Evolutionary conservation across 139 green algal genomes (phyloP).

Genomic region (Choricystis sp.): DNA sequence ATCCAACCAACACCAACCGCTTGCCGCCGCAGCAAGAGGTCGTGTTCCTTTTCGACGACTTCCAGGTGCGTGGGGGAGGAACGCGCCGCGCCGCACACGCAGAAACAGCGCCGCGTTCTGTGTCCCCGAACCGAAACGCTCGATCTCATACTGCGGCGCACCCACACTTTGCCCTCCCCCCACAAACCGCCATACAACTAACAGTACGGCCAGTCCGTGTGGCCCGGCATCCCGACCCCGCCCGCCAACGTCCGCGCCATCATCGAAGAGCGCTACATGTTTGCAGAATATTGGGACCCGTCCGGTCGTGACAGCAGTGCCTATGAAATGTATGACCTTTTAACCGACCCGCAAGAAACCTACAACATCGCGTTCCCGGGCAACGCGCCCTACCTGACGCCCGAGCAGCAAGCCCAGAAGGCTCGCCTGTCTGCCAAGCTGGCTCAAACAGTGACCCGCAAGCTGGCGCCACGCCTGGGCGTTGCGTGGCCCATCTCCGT

Average conservation of each 20-base stretch:
- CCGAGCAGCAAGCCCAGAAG: not conserved
- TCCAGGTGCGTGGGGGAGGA: no score
- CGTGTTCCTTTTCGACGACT: slow-evolving; percentile 7
- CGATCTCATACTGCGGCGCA: no score
- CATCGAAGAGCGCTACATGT: slow-evolving; percentile 2
- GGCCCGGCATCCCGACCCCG: not conserved
- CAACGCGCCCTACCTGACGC: not conserved
- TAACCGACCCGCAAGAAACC: slow-evolving; percentile 1
- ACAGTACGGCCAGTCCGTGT: slow-evolving; percentile 6
- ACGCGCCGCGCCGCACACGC: no score
- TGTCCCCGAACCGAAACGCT: no score
- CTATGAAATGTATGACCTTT: slow-evolving; percentile 5
- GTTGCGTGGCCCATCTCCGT: not conserved
- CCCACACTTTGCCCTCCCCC: no score
- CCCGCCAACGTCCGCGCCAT: slow-evolving; percentile 1
- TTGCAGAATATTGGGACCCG: slow-evolving; percentile 5
- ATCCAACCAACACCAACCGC: not conserved
- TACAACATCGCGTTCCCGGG: slow-evolving; percentile 3
- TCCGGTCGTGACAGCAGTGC: not conserved
- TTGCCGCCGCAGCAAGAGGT: slow-evolving; percentile 5
- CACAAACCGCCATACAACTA: no score
- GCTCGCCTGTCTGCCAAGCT: not conserved
- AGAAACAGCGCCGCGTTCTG: no score
- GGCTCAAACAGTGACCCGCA: not conserved
- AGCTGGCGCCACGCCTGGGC: not conserved